phyloP scores from a whole-genome alignment of 2,329 filamentous ascomycete species.

The Ambrosiella xylebori region DNA sequence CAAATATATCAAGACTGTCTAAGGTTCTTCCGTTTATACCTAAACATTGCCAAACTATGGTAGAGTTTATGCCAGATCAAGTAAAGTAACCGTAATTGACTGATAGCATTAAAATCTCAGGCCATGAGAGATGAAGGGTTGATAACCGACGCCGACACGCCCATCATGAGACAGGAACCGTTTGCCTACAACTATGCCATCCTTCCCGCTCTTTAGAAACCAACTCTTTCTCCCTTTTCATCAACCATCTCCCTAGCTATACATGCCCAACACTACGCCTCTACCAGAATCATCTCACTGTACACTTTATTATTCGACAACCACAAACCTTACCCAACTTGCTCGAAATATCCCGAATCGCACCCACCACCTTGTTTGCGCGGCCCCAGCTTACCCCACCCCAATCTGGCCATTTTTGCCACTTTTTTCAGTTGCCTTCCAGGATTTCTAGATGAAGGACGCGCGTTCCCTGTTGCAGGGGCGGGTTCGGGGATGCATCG shows the following conservation, averaged over 20 bases:
- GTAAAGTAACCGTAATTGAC: neutral
- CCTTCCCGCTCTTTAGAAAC: neutral
- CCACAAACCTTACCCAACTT: neutral
- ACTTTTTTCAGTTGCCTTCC: neutral
- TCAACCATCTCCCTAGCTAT: neutral
- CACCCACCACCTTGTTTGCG: neutral
- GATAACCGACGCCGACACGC: neutral
- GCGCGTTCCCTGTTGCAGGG: neutral
- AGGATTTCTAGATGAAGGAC: neutral
- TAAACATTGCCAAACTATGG: neutral
- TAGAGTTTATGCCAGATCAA: neutral
- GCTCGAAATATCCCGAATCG: neutral
- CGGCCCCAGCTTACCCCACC: neutral
- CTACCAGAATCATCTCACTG: neutral
- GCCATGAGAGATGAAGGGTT: neutral
- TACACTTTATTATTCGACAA: neutral
- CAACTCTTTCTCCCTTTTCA: neutral
- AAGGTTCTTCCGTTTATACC: too few relatives aligned
- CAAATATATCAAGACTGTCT: too few relatives aligned
- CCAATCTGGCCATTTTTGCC: neutral
- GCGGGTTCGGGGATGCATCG: neutral
- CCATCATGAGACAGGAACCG: neutral
- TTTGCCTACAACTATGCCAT: neutral
- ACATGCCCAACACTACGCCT: neutral
- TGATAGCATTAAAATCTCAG: neutral